Base-by-base conservation (phyloP, 495 filamentous ascomycete genomes). In the Tuber indicum region DNA sequence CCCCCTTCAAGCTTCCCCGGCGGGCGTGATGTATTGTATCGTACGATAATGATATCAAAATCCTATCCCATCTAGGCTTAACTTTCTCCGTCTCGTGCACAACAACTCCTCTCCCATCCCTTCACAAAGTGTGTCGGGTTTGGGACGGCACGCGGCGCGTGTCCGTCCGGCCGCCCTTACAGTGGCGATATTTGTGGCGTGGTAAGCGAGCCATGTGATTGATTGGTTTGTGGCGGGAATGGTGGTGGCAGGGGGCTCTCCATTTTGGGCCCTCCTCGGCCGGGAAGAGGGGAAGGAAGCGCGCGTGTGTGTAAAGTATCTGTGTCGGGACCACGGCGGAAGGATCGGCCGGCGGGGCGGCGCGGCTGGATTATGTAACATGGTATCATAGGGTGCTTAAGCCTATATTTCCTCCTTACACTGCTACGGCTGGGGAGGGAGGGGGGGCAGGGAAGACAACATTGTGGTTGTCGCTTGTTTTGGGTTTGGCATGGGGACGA, bases 131-230 rank as follows among this genome's bases (percentile, higher is more conserved):
- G 58, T 66, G 58, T n/a, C 58, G 58, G 58, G 58, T 32, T 66
- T 66, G 58, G 58, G 58, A 66, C 26, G 58, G 58, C n/a, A 66
- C n/a, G 58, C 58, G 58, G 58, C 58, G 58, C 58, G 26, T 66
- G 58, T 32, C 58, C 58, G 26, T 66, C 58, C 58, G 58, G 58
- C 58, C 58, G 58, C 58, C 58, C 58, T 66, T 66, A n/a, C 58
- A 66, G 58, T 66, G 58, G 58, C 58, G n/a, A n/a, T 32, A 66
- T n/a, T n/a, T 66, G 58, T 66, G 58, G 58, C 58, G 58, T 66
- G 58, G n/a, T 10, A 32, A 66, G 58, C 12, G 26, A 66, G 58
- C 3, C 58, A 17, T 66, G 26, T 66, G 58, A 66, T 66, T 66
- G 49, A 23, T n/a, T n/a, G 49, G 49, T 10, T 58, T 58, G 58